phyloP scores from a whole-genome alignment of 495 filamentous ascomycete species.

The Penicillium malachiteum region DNA sequence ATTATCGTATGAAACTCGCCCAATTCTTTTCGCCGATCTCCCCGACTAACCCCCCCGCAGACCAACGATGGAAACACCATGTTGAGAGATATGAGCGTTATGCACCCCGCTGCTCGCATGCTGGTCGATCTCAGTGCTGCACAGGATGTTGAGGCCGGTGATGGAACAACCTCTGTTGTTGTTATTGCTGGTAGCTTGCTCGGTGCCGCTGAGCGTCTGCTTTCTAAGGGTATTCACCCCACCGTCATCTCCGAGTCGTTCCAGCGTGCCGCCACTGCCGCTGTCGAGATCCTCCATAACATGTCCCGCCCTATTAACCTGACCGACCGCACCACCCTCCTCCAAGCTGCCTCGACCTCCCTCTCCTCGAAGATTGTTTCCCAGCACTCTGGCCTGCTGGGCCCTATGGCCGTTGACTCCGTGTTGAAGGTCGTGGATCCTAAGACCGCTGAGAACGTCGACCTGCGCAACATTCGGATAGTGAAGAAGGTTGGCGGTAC shows the following conservation, averaged over 20 bases:
- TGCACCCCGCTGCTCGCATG: conserved; percentile 99
- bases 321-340: conserved; percentile 80
- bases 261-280: conserved; percentile 84
- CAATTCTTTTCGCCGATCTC: conserved; percentile 9
- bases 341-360: conserved; percentile 95
- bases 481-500: conserved; percentile 98
- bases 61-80: conserved; percentile 99
- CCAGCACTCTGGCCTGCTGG: conserved; percentile 88
- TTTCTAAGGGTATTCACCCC: conserved; percentile 92
- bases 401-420: conserved; percentile 94
- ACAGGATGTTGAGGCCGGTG: conserved; percentile 97
- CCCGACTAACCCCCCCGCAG: conserved; percentile 38
- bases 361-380: conserved; percentile 98
- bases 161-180: conserved; percentile 97
- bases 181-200: conserved; percentile 94
- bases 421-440: conserved; percentile 92
- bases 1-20: conserved; percentile 64
- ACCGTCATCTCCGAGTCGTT: conserved; percentile 97
- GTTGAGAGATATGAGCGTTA: conserved; percentile 96
- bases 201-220: conserved; percentile 85
- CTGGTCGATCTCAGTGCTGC: conserved; percentile 94
- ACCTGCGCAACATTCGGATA: conserved; percentile 92
- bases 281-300: conserved; percentile 85
- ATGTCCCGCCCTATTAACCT: conserved; percentile 96
- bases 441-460: conserved; percentile 93